Conservation (phyloP, 176 grass and related monocot genomes). For the Neostapfia colusana region DNA sequence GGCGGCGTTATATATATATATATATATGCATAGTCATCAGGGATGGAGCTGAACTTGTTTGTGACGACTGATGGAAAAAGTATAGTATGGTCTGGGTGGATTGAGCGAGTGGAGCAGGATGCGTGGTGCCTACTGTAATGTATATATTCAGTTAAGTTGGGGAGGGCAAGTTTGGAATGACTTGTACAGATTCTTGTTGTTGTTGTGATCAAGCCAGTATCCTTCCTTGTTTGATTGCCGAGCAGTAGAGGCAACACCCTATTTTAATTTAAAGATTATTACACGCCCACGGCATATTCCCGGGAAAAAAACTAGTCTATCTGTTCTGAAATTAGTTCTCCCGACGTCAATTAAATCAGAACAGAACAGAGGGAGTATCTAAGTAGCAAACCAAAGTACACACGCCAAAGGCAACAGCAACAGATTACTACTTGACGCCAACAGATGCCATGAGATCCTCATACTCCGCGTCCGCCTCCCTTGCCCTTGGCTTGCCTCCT, state of each 20-base stretch:
- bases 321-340: too few relatives aligned
- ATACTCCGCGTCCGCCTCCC: constrained; percentile 56
- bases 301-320: too few relatives aligned
- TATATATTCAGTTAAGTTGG: neutral
- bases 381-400: neutral
- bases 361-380: too few relatives aligned
- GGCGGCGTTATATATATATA: neutral
- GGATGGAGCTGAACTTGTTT: neutral
- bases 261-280: too few relatives aligned
- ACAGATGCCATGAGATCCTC: constrained; percentile 81
- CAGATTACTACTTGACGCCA: constrained; percentile 43
- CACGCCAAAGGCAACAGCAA: neutral
- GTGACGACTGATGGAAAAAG: neutral
- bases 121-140: neutral
- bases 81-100: neutral
- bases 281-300: too few relatives aligned
- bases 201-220: too few relatives aligned
- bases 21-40: too few relatives aligned
- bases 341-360: too few relatives aligned
- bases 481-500: constrained; percentile 47
- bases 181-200: too few relatives aligned
- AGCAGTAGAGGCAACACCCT: too few relatives aligned
- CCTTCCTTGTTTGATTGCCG: too few relatives aligned
- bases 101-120: constrained; percentile 27
- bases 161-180: constrained; percentile 45